A percentile compares a stretch with the other conserved stretches of the same genome.
These are phyloP conservation scores for Nannizzia gypsea DNA, from an alignment of 2,329 filamentous ascomycete species.

Conservation along the genomic window DNA sequence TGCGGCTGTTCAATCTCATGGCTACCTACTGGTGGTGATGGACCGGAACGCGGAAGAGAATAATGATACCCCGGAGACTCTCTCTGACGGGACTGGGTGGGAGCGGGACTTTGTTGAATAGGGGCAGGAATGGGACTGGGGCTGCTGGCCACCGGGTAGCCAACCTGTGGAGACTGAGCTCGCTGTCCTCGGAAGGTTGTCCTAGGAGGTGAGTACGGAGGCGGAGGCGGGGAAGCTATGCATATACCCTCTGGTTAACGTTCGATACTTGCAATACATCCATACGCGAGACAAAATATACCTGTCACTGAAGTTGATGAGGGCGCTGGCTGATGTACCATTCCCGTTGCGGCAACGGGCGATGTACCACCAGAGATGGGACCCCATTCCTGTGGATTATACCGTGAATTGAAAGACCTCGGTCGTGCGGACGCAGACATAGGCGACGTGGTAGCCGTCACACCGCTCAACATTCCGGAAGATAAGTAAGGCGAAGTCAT, in stretches of 20 bases:
- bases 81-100: not conserved
- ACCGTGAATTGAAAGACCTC: conserved; percentile 32
- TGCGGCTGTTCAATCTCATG: not conserved
- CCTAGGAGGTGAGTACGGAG: conserved; percentile 14
- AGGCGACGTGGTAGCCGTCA: conserved; percentile 21
- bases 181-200: conserved; percentile 5
- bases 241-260: conserved; percentile 3
- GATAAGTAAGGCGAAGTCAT: conserved; percentile 28
- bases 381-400: conserved; percentile 41
- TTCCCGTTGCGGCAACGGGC: conserved; percentile 9
- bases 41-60: not conserved
- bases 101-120: conserved; percentile 1
- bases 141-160: conserved; percentile 4
- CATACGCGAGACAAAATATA: not conserved
- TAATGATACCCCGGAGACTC: not conserved
- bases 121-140: conserved; percentile 5
- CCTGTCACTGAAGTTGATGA: conserved; percentile 11
- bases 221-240: conserved; percentile 17
- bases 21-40: not conserved
- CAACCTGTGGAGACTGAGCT: conserved; percentile 7
- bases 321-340: not conserved
- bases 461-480: conserved; percentile 18
- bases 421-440: conserved; percentile 36
- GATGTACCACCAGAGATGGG: conserved; percentile 22
- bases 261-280: not conserved